Conservation (phyloP, 148 eudicot genomes). For the Vaccinium vitisidaea region DNA sequence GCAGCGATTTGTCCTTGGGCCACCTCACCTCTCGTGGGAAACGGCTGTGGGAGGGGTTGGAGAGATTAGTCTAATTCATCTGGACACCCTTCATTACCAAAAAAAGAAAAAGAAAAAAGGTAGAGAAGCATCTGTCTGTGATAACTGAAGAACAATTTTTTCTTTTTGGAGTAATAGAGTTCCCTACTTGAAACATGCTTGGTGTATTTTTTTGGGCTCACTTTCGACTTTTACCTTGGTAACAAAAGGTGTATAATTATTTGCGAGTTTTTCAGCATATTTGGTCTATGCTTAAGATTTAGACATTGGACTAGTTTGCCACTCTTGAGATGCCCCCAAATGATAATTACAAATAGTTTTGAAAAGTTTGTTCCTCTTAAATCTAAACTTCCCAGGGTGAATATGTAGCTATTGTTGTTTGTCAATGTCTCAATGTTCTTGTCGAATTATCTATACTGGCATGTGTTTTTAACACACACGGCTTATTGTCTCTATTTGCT, state of each 20-base stretch:
- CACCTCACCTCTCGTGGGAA: too few species aligned
- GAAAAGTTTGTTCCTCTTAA: not conserved
- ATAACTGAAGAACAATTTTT: not conserved
- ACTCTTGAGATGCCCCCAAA: not conserved
- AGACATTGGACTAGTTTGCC: not conserved
- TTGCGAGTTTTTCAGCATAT: not conserved
- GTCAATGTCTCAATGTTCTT: not conserved
- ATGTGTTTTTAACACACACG: not conserved
- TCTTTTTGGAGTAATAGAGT: not conserved
- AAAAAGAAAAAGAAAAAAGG: not conserved
- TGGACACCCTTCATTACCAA: too few species aligned
- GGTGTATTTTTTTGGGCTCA: not conserved
- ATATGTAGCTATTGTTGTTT: not conserved
- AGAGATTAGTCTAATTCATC: too few species aligned
- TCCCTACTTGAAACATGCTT: not conserved
- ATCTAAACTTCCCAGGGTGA: not conserved
- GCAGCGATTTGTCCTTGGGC: too few species aligned
- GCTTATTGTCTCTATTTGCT: constrained; percentile 16
- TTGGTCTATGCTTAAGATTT: not conserved
- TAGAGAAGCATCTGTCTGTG: not conserved
- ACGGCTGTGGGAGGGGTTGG: too few species aligned
- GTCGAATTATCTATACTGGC: not conserved
- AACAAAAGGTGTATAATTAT: not conserved
- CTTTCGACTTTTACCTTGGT: not conserved
- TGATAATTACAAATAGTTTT: not conserved